Base-by-base conservation (phyloP, 2,329 filamentous ascomycete genomes). In the Botrytis hyacinthi region DNA sequence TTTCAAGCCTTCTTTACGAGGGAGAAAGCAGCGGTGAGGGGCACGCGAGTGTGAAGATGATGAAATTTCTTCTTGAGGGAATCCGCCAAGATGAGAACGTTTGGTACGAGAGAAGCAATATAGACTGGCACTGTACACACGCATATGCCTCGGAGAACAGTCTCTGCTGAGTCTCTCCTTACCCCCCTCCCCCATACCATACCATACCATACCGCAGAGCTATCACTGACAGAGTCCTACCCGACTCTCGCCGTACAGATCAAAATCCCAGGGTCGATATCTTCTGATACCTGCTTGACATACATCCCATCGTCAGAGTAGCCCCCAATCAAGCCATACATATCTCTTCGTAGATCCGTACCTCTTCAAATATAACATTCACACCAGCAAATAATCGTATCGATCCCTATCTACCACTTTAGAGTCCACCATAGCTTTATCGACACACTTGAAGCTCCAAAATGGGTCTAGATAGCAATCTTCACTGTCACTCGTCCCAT, bases 21-120 rank as follows among this genome's bases (percentile, higher is more conserved):
- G 26, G 40, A 46, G 22, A 35, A 61, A 61, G 37, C 51, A 71
- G 59, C 69, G 57, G 69, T 71, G 59, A 63, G 7, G 35, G 12
- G 26, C 9, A 40, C 35, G 18, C 16, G 35, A 9, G 51, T 29
- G n/a, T 57, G 51, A 57, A 60, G 51, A 46, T 44, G 51, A 32
- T 37, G 40, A 60, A 26, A 26, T 22, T 60, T 60, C 51, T 61
- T 35, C 8, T 0, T 7, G 7, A 16, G 22, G 9, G 20, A 16
- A 61, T 40, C 35, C 22, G 9, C 40, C 20, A 35, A n/a, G 10
- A 26, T 61, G 59, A 26, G 7, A 18, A 62, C 16, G 59, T 37
- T 22, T 20, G 35, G 20, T 61, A 48, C n/a, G 18, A 61, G 62
- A 66, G 42, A 46, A 48, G 62, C 6, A 26, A 48, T 35, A 9